Evolutionary conservation across 768 basidiomycete genomes (phyloP).

Genomic region (Cystofilobasidium capitatum): DNA sequence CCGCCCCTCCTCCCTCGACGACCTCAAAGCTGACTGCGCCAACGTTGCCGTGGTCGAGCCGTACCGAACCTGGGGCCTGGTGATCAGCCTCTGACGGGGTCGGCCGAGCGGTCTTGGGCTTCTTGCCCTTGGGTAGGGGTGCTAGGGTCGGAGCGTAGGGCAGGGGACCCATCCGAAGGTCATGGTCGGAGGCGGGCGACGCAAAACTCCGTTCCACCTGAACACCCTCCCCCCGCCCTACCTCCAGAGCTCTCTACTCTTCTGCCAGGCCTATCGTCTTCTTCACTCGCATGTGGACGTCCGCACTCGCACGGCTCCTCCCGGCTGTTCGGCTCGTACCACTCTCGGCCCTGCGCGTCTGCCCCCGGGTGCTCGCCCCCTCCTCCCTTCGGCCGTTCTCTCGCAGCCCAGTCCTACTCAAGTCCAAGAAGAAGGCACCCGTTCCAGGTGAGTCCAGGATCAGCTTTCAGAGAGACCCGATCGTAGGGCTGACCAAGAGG

Average conservation of each 20-base stretch:
- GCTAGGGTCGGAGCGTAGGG: neutral
- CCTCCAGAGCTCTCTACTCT: neutral
- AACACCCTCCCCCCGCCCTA: too few species aligned
- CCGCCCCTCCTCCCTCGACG: neutral
- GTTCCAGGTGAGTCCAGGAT: too few species aligned
- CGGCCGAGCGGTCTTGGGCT: conserved; percentile 1
- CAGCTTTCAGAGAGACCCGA: too few species aligned
- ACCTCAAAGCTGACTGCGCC: neutral
- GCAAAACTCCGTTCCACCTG: too few species aligned
- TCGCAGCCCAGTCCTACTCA: too few species aligned
- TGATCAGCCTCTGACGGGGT: neutral
- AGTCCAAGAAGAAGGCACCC: too few species aligned
- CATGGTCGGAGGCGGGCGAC: neutral
- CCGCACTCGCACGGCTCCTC: neutral
- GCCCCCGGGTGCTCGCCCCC: neutral
- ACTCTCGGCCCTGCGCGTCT: neutral
- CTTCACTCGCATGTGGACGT: neutral
- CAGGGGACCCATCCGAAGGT: neutral
- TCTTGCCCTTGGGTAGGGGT: neutral
- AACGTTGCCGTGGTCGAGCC: neutral
- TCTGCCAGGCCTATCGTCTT: neutral
- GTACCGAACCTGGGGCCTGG: conserved; percentile 1
- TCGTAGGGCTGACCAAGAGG: too few species aligned
- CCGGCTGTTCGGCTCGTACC: neutral
- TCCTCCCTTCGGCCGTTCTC: neutral